These are phyloP conservation scores for Escovopsis sp. DNA, from an alignment of 2,329 filamentous ascomycete species.

Conservation along the genomic window DNA sequence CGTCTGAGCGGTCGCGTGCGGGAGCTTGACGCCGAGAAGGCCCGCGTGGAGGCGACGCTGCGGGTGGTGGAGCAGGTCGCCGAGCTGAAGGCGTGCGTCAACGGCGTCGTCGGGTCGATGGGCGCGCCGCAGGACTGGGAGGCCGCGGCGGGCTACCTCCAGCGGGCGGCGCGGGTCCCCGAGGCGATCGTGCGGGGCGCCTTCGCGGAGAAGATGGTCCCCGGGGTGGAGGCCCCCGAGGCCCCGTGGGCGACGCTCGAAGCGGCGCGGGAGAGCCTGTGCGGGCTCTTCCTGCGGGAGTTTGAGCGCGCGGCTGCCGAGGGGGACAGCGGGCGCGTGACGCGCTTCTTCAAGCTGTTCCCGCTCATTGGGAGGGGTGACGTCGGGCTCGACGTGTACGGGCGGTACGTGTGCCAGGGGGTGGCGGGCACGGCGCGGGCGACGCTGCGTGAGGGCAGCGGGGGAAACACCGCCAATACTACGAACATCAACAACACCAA, in stretches of 20 bases:
- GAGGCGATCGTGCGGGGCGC: slow-evolving; percentile 63
- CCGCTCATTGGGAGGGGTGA: slow-evolving; percentile 81
- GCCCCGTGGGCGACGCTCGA: slow-evolving; percentile 76
- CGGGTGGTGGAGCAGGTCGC: slow-evolving; percentile 90
- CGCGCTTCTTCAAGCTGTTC: slow-evolving; percentile 95
- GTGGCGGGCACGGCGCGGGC: slow-evolving; percentile 71
- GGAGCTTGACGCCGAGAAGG: slow-evolving; percentile 78
- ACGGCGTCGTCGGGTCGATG: slow-evolving; percentile 92
- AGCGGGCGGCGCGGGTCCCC: slow-evolving; percentile 68
- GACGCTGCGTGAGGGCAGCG: slow-evolving; percentile 57
- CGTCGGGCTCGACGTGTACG: slow-evolving; percentile 86
- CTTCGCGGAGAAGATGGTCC: slow-evolving; percentile 86
- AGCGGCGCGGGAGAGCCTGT: slow-evolving; percentile 75
- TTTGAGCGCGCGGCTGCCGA: slow-evolving; percentile 85
- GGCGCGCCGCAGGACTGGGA: slow-evolving; percentile 98
- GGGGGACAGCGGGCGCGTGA: slow-evolving; percentile 77
- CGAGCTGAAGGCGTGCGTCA: slow-evolving; percentile 90
- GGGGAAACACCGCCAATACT: too few relatives aligned
- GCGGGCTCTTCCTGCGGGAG: slow-evolving; percentile 78
- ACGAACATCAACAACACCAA: slow-evolving; percentile 6
- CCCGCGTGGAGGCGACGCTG: slow-evolving; percentile 76
- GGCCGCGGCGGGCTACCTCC: slow-evolving; percentile 78
- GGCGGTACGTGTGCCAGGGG: slow-evolving; percentile 87
- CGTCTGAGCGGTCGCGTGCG: slow-evolving; percentile 78
- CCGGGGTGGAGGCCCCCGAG: slow-evolving; percentile 90